A percentile compares a stretch with the other conserved stretches of the same genome.
Conservation (phyloP, 257 asterid species). For the Solanum chiquidenum region DNA sequence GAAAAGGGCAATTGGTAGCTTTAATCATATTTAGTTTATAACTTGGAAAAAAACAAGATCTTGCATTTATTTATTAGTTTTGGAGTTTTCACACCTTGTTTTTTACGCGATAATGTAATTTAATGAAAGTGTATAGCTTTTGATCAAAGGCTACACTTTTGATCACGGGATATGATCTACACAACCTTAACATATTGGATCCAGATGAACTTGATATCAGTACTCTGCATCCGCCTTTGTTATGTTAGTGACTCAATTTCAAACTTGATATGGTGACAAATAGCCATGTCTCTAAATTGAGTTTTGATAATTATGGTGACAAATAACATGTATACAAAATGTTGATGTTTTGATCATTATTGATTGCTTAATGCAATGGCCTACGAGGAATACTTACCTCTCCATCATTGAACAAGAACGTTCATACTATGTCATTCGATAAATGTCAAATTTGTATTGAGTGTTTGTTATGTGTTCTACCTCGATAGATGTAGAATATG, state of each 20-base stretch:
- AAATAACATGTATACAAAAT: not conserved
- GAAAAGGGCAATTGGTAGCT: not conserved
- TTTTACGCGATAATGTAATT: not conserved
- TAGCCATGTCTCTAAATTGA: not conserved
- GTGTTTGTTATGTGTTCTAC: not conserved
- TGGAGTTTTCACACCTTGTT: not conserved
- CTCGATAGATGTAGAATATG: not conserved
- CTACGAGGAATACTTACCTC: not conserved
- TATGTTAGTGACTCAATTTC: not conserved
- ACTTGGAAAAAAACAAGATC: not conserved
- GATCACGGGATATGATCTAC: accelerated
- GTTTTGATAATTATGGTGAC: not conserved
- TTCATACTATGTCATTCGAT: not conserved
- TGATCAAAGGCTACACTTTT: not conserved
- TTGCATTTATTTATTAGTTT: too few relatives aligned
- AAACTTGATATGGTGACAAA: not conserved
- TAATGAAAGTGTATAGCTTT: too few relatives aligned
- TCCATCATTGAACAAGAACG: not conserved
- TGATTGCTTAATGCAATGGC: not conserved
- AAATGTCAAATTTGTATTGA: not conserved
- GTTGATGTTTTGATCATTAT: not conserved
- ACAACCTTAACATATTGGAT: not conserved
- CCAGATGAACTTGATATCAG: accelerated
- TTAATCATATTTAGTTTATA: too few relatives aligned
- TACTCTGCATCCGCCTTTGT: not conserved